Percentiles rank a stretch among this genome's conserved stretches.
These are phyloP conservation scores for Fusarium incarnatum DNA, from an alignment of 2,329 filamentous ascomycete species.

Conservation along the genomic window DNA sequence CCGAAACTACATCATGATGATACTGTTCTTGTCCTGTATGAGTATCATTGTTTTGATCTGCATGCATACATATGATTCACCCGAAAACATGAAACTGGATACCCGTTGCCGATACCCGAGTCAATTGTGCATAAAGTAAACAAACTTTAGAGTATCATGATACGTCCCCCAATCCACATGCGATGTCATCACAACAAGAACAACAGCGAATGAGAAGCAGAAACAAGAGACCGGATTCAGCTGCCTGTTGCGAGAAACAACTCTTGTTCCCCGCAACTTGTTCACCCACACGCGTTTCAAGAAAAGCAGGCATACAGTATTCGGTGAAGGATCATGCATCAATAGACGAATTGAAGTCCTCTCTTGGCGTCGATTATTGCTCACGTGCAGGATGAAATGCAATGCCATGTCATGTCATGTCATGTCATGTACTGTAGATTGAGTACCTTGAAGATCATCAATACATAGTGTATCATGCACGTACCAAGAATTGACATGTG, in stretches of 20 bases:
- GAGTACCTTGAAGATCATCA: slow-evolving; percentile 2
- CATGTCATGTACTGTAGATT: not conserved
- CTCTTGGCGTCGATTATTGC: not conserved
- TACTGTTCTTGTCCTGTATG: not conserved
- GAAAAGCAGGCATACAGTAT: slow-evolving; percentile 25
- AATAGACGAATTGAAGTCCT: slow-evolving; percentile 12
- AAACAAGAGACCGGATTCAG: slow-evolving; percentile 2
- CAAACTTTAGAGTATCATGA: slow-evolving; percentile 32
- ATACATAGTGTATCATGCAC: slow-evolving; percentile 6
- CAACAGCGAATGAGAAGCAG: slow-evolving; percentile 30
- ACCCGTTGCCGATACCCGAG: slow-evolving; percentile 15
- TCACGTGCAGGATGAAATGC: not conserved
- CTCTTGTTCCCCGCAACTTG: slow-evolving; percentile 35
- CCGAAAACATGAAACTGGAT: slow-evolving; percentile 4
- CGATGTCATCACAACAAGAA: slow-evolving; percentile 27
- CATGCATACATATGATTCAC: slow-evolving; percentile 5
- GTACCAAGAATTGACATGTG: slow-evolving; percentile 15
- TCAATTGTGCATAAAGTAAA: slow-evolving; percentile 26
- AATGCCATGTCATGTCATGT: not conserved
- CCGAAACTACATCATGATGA: slow-evolving; percentile 24
- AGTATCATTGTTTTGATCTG: not conserved
- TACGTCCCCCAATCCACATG: not conserved
- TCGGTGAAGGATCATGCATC: slow-evolving; percentile 20
- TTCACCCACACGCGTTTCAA: slow-evolving; percentile 22
- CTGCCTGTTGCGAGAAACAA: slow-evolving; percentile 14